Evolutionary conservation across 2,329 filamentous ascomycete species (phyloP).

Genomic region (Cladophialophora yegresii): DNA sequence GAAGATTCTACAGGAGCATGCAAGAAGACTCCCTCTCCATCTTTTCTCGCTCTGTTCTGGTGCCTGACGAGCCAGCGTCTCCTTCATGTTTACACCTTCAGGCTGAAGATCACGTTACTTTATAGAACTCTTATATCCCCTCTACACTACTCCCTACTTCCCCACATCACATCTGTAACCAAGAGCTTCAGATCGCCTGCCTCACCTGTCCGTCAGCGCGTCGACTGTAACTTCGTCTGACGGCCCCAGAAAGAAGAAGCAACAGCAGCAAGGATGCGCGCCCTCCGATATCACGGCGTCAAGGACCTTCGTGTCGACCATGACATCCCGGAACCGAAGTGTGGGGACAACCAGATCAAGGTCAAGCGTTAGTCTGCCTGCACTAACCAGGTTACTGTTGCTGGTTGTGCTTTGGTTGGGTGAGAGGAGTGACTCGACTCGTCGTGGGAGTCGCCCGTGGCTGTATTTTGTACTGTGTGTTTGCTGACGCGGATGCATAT

Average conservation of each 20-base stretch:
- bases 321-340: conserved; percentile 43
- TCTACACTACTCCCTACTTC: not conserved
- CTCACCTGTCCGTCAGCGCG: not conserved
- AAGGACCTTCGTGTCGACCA: conserved; percentile 43
- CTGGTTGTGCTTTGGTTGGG: not conserved
- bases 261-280: conserved; percentile 39
- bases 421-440: not conserved
- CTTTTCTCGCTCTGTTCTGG: not conserved
- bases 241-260: not conserved
- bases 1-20: not conserved
- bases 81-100: not conserved
- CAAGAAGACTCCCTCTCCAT: not conserved
- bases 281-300: conserved; percentile 43
- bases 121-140: not conserved
- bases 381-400: not conserved
- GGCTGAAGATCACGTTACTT: not conserved
- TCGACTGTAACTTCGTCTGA: not conserved
- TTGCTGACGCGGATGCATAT: not conserved
- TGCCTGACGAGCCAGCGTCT: not conserved
- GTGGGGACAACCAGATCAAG: conserved; percentile 55
- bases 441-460: not conserved
- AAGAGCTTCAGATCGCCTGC: not conserved
- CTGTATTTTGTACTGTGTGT: not conserved
- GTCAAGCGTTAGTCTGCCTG: conserved; percentile 24
- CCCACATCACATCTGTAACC: not conserved